phyloP scores from a whole-genome alignment of 2,329 filamentous ascomycete genomes.

The Polychaeton citri region DNA sequence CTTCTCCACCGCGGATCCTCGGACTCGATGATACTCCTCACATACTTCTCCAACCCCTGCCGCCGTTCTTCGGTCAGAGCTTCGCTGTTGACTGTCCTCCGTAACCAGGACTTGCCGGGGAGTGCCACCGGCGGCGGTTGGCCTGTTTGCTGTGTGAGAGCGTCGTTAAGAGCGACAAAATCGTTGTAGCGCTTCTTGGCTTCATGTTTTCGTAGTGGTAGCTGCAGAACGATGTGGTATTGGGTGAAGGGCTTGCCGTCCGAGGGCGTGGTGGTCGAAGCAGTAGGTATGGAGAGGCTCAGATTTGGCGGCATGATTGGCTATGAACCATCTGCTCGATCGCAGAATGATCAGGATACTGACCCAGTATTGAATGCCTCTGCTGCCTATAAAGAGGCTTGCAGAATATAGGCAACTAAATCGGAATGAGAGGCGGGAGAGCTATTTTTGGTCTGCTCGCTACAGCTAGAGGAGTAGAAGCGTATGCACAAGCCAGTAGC shows the following conservation, averaged over 20 bases:
- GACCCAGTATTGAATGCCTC: too few species aligned
- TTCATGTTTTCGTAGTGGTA: slow-evolving; percentile 62
- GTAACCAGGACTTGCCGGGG: slow-evolving; percentile 65
- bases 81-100: slow-evolving; percentile 55
- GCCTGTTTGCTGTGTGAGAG: slow-evolving; percentile 47
- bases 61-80: slow-evolving; percentile 61
- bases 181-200: slow-evolving; percentile 75
- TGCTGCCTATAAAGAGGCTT: too few species aligned
- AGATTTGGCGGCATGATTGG: slow-evolving; percentile 29
- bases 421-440: too few species aligned
- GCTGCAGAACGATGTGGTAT: slow-evolving; percentile 65
- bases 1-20: slow-evolving; percentile 68
- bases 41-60: slow-evolving; percentile 53
- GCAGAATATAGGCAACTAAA: too few species aligned
- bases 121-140: slow-evolving; percentile 52
- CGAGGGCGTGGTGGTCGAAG: slow-evolving; percentile 35
- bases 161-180: slow-evolving; percentile 53
- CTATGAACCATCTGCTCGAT: too few species aligned
- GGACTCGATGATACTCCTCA: slow-evolving; percentile 56
- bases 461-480: too few species aligned
- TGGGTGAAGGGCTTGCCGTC: slow-evolving; percentile 57
- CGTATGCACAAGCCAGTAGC: too few species aligned
- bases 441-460: too few species aligned
- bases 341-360: too few species aligned
- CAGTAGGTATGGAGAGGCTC: slow-evolving; percentile 32